Base-by-base conservation (phyloP, 2,329 filamentous ascomycete genomes). In the Claviceps purpurea region DNA sequence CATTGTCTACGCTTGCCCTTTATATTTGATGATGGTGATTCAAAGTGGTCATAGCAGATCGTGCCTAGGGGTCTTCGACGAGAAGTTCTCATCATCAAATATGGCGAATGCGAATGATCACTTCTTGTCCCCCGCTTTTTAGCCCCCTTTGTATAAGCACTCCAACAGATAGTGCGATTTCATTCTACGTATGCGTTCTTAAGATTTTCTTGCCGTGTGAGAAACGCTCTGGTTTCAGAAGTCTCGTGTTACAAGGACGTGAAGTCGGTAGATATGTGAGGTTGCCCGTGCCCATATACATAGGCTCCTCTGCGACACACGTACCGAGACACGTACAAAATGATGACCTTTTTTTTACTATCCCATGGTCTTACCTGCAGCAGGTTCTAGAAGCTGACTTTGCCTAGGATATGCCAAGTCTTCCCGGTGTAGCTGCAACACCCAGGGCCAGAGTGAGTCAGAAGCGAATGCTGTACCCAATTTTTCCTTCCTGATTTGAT, bases 351-450 rank as follows among this genome's bases (percentile, higher is more conserved):
- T 34, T 34, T 30, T 4, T 34, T 34, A 34, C 30, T 11, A 34
- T 34, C 30, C 3, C 30, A 11, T 34, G 30, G 10, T 34, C 30
- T 45, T n/a, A 38, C 26, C 34, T 30, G 24, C 60, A 54, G 59
- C 57, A 37, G 16, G 18, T 11, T 26, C 8, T 8, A 5, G 39
- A 18, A 34, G 39, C 48, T 51, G 37, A 50, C 43, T 16, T 22
- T 34, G 2, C 16, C 18, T 52, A 78, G 75, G 75, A 43, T 78
- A 78, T 60, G 72, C 69, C 55, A 74, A 70, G 53, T 76, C 75
- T 39, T 69, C 72, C 45, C 72, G 66, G 58, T 78, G 76, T 50
- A 78, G 78, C 60, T 78, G 76, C 63, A 71, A 71, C 57, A 63
- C 68, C 49, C 65, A 64, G 60, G 70, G 69, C 54, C 68, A 70